Evolutionary conservation across 805 yeast genomes (phyloP).

Genomic region (Nakazawaea ernobii): DNA sequence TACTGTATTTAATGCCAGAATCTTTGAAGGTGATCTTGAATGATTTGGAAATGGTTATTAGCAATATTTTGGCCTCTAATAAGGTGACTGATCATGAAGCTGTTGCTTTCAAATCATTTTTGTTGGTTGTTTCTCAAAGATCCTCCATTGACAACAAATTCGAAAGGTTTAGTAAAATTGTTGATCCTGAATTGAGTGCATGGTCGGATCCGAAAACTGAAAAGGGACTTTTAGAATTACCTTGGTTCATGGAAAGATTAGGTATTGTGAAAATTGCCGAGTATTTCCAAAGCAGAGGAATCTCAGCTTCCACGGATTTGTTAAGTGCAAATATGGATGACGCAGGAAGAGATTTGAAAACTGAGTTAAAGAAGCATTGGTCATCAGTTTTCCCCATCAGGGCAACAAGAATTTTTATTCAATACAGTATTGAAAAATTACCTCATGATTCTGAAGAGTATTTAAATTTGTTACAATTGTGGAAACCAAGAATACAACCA

Average conservation of each 20-base stretch:
- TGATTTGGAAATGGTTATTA: constrained; percentile 78
- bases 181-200: constrained; percentile 86
- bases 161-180: constrained; percentile 77
- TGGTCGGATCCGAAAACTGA: constrained; percentile 93
- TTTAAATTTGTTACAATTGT: constrained; percentile 59
- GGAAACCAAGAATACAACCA: constrained; percentile 93
- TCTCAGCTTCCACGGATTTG: constrained; percentile 70
- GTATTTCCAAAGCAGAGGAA: constrained; percentile 79
- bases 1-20: constrained; percentile 94
- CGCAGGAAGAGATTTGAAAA: constrained; percentile 69
- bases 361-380: constrained; percentile 85
- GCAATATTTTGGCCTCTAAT: constrained; percentile 57
- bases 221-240: constrained; percentile 82
- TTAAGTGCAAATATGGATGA: constrained; percentile 85
- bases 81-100: constrained; percentile 86
- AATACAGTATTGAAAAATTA: constrained; percentile 89
- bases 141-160: constrained; percentile 63
- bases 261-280: constrained; percentile 93
- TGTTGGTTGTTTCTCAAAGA: constrained; percentile 87
- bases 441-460: constrained; percentile 75
- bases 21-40: constrained; percentile 73
- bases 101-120: constrained; percentile 88
- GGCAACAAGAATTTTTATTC: constrained; percentile 91
- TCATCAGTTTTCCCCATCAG: constrained; percentile 90
- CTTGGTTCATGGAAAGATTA: constrained; percentile 97